Evolutionary conservation across 177 flowering plant species (phyloP).

Genomic region (Vitis hybrid): DNA sequence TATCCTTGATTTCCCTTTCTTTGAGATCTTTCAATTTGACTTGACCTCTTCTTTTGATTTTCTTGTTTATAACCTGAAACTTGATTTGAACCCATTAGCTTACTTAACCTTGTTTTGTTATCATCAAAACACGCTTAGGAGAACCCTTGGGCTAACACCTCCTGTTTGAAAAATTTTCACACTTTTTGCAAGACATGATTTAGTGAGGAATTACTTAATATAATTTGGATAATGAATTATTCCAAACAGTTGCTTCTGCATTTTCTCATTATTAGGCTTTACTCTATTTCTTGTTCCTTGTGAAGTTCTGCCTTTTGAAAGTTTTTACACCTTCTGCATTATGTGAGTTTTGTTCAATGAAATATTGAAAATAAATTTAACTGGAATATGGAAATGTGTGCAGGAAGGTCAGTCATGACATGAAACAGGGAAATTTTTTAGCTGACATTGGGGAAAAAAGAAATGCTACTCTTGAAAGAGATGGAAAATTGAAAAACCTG

Average conservation of each 20-base stretch:
- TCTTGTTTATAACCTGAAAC: too few relatives aligned
- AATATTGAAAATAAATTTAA: neutral
- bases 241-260: neutral
- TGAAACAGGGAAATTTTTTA: slow-evolving; percentile 30
- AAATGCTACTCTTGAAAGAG: slow-evolving; percentile 41
- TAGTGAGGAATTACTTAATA: too few relatives aligned
- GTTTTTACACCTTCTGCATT: neutral
- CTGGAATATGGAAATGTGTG: slow-evolving; percentile 9
- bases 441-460: slow-evolving; percentile 35
- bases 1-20: too few relatives aligned
- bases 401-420: slow-evolving; percentile 50
- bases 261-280: neutral
- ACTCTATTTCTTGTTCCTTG: neutral
- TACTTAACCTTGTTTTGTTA: too few relatives aligned
- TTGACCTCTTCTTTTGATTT: too few relatives aligned
- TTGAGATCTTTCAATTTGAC: too few relatives aligned
- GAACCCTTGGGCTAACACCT: too few relatives aligned
- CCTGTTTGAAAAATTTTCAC: too few relatives aligned
- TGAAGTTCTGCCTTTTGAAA: neutral
- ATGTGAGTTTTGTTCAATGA: neutral
- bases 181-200: too few relatives aligned
- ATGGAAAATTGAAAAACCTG: slow-evolving; percentile 67
- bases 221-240: neutral
- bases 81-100: too few relatives aligned
- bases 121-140: too few relatives aligned